Evolutionary conservation across 2,329 filamentous ascomycete species (phyloP).

Genomic region (Aphanoascus verrucosus): DNA sequence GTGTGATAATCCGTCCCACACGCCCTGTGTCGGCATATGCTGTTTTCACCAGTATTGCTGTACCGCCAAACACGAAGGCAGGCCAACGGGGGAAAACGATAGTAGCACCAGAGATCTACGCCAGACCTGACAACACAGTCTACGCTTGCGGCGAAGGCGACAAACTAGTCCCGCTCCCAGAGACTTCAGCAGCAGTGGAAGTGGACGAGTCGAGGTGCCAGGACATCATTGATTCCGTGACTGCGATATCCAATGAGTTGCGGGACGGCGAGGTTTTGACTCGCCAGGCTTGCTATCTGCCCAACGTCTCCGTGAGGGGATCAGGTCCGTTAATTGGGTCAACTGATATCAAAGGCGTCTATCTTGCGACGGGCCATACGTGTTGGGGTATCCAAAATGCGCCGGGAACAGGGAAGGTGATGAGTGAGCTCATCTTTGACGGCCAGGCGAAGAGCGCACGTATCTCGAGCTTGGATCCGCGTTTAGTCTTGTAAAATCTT

Average conservation of each 20-base stretch:
- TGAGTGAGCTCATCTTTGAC: conserved; percentile 70
- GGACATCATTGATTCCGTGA: conserved; percentile 72
- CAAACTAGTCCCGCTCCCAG: conserved; percentile 59
- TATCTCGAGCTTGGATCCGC: conserved; percentile 56
- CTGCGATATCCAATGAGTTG: conserved; percentile 46
- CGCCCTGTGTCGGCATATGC: conserved; percentile 41
- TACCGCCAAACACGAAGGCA: conserved; percentile 44
- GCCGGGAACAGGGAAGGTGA: conserved; percentile 71
- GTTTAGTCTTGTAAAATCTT: conserved; percentile 36
- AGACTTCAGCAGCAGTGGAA: conserved; percentile 62
- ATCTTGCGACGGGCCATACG: conserved; percentile 80
- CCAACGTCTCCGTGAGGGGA: conserved; percentile 49
- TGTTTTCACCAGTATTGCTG: conserved; percentile 69
- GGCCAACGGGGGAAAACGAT: conserved; percentile 46
- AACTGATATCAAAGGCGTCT: conserved; percentile 61
- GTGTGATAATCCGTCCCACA: conserved; percentile 49
- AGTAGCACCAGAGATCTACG: conserved; percentile 87
- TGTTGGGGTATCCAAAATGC: conserved; percentile 99
- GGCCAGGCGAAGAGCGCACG: conserved; percentile 58
- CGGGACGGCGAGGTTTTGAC: conserved; percentile 57
- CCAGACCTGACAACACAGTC: conserved; percentile 74
- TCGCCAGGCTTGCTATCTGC: conserved; percentile 87
- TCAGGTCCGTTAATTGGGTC: conserved; percentile 69
- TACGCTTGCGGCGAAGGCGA: conserved; percentile 95
- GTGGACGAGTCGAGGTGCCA: conserved; percentile 68